These are phyloP conservation scores for Auricularia auricula-judae DNA, from an alignment of 768 basidiomycete species.

Conservation along the genomic window DNA sequence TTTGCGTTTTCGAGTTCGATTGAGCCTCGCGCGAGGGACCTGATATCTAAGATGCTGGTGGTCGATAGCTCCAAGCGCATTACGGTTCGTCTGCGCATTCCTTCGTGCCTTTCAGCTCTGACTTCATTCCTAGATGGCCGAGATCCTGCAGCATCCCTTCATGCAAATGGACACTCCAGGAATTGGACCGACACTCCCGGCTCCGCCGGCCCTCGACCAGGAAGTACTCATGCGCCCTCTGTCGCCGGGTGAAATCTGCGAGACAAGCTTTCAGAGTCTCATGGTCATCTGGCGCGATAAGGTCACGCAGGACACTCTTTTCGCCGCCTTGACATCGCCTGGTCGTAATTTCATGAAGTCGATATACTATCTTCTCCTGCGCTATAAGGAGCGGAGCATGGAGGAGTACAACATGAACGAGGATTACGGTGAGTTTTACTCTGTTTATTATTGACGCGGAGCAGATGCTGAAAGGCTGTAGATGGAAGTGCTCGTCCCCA, in stretches of 20 bases:
- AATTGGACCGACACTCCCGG: constrained; percentile 14
- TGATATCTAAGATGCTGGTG: constrained; percentile 72
- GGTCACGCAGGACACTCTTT: constrained; percentile 9
- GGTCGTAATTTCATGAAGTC: constrained; percentile 71
- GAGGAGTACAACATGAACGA: constrained; percentile 35
- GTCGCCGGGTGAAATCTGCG: constrained; percentile 60
- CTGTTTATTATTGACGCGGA: neutral
- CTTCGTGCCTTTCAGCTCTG: neutral
- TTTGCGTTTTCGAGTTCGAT: constrained; percentile 69
- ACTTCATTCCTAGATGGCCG: constrained; percentile 35
- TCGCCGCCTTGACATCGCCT: constrained; percentile 20
- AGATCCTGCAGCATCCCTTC: constrained; percentile 76
- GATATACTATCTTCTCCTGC: constrained; percentile 74
- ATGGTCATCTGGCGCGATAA: constrained; percentile 78
- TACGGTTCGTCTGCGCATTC: constrained; percentile 26
- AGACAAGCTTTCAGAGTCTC: constrained; percentile 65
- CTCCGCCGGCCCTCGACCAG: neutral
- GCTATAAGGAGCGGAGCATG: constrained; percentile 58
- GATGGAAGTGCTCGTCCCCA: constrained; percentile 1
- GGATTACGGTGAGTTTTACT: constrained; percentile 3
- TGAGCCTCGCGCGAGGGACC: constrained; percentile 57
- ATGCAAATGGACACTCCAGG: constrained; percentile 36
- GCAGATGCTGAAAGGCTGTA: neutral
- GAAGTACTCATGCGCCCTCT: constrained; percentile 30
- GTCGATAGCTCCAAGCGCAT: constrained; percentile 67